A percentile compares a stretch with the other conserved stretches of the same genome.
These are phyloP conservation scores for Lunasporangiospora selenospora DNA, from an alignment of 192 early-diverging fungal species.

Conservation along the genomic window DNA sequence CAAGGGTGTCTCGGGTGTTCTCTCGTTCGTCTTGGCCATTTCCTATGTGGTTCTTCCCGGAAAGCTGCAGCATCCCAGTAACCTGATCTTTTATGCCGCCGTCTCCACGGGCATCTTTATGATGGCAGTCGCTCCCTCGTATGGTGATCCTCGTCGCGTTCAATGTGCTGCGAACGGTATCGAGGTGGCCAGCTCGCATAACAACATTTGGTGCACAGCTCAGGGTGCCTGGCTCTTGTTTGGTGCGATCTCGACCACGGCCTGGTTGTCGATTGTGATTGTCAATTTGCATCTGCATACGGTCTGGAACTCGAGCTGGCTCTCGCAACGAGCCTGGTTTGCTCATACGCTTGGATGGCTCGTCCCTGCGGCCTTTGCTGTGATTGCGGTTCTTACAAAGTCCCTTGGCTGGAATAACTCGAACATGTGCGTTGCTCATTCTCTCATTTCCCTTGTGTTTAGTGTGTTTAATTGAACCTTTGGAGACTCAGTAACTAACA, in stretches of 20 bases:
- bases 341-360: constrained; percentile 54
- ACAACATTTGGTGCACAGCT: constrained; percentile 48
- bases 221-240: constrained; percentile 59
- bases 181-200: constrained; percentile 42
- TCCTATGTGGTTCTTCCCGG: constrained; percentile 55
- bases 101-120: constrained; percentile 51
- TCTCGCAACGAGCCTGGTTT: constrained; percentile 47
- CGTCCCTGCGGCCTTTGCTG: constrained; percentile 50
- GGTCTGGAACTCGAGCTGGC: constrained; percentile 58
- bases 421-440: constrained; percentile 50
- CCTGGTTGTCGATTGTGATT: constrained; percentile 54
- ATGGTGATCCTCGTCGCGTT: constrained; percentile 50
- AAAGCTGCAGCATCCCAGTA: constrained; percentile 55
- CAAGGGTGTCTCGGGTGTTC: constrained; percentile 44
- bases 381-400: constrained; percentile 46
- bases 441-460: constrained; percentile 46
- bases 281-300: constrained; percentile 57
- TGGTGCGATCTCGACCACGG: constrained; percentile 47
- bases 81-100: constrained; percentile 52
- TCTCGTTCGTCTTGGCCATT: constrained; percentile 48
- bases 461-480: constrained; percentile 38
- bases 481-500: no score
- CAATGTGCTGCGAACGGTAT: constrained; percentile 51
- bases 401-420: constrained; percentile 56
- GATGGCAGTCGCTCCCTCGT: constrained; percentile 47